Evolutionary conservation across 1,284 basidiomycete species (phyloP).

Genomic region (Austropuccinia psidii): DNA sequence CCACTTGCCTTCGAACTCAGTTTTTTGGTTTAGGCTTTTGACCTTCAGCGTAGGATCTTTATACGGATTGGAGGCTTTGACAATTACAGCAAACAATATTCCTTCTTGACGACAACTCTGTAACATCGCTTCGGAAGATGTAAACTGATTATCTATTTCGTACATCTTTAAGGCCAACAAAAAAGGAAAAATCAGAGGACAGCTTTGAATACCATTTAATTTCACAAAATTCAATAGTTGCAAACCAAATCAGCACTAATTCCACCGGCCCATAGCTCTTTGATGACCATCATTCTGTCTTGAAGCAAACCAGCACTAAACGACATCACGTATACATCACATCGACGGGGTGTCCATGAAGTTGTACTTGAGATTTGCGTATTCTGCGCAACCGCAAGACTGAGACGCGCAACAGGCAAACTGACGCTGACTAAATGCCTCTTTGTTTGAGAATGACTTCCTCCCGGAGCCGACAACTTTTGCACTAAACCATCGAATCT

Average conservation of each 20-base stretch:
- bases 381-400: constrained; percentile 47
- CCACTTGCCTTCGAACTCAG: constrained; percentile 25
- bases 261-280: constrained; percentile 67
- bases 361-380: constrained; percentile 47
- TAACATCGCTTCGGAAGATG: constrained; percentile 19
- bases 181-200: no score
- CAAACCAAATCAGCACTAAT: constrained; percentile 73
- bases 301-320: constrained; percentile 66
- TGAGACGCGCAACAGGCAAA: constrained; percentile 47
- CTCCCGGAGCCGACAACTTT: constrained; percentile 45
- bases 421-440: constrained; percentile 32
- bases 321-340: constrained; percentile 61
- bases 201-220: no score
- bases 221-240: background rate
- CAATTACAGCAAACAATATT: constrained; percentile 31
- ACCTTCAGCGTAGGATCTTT: constrained; percentile 31
- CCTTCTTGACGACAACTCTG: constrained; percentile 32
- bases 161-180: constrained; percentile 14
- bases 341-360: constrained; percentile 51
- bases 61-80: constrained; percentile 32
- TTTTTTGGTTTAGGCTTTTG: constrained; percentile 22
- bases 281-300: constrained; percentile 67
- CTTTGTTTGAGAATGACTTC: constrained; percentile 2
- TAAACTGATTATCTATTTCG: constrained; percentile 17
- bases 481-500: constrained; percentile 54